Conservation (phyloP, 192 early-diverging fungal genomes). For the Podila epicladia region DNA sequence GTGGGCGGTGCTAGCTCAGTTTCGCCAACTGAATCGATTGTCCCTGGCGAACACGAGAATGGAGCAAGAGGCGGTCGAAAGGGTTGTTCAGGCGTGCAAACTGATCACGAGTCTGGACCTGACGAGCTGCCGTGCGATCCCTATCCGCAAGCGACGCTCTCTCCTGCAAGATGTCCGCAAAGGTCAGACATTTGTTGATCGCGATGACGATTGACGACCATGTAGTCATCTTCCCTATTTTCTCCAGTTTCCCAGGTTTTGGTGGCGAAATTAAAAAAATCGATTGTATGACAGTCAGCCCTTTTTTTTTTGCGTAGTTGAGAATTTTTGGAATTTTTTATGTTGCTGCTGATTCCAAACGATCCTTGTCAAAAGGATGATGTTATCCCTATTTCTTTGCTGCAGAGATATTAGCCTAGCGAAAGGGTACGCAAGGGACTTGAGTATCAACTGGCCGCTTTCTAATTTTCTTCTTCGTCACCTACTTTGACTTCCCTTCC, state of each 20-base stretch:
- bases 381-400: neutral
- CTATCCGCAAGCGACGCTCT: slow-evolving; percentile 22
- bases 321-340: too few relatives aligned
- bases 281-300: too few relatives aligned
- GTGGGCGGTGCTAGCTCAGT: slow-evolving; percentile 1
- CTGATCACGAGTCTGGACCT: slow-evolving; percentile 21
- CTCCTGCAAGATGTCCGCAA: slow-evolving; percentile 25
- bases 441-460: neutral
- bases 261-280: too few relatives aligned
- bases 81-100: slow-evolving; percentile 11
- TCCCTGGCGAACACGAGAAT: slow-evolving; percentile 31
- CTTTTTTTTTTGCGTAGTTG: too few relatives aligned
- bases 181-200: neutral
- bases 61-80: slow-evolving; percentile 16
- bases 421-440: too few relatives aligned
- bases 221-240: neutral
- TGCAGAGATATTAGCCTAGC: neutral
- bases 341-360: too few relatives aligned
- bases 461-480: neutral
- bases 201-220: neutral
- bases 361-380: too few relatives aligned
- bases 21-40: slow-evolving; percentile 19
- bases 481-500: neutral
- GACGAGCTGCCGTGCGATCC: slow-evolving; percentile 38
- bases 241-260: neutral